Percentiles rank a stretch among this genome's conserved stretches.
phyloP scores from a whole-genome alignment of 805 yeast genomes.

The Saccharomycopsis guyanensis region DNA sequence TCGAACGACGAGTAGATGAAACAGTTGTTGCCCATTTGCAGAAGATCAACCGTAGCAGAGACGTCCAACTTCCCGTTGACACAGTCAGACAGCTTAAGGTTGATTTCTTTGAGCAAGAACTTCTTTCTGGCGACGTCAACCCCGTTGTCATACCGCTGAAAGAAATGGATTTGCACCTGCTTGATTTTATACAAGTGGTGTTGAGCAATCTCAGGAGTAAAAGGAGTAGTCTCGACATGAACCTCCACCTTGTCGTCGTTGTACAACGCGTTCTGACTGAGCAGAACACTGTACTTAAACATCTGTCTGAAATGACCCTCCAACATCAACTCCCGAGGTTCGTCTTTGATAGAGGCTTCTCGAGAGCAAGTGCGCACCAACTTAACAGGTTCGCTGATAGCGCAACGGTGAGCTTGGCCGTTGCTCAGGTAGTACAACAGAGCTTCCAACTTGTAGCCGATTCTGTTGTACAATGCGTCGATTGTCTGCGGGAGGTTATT shows the following conservation, averaged over 20 bases:
- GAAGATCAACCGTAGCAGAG: background rate
- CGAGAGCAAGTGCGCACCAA: background rate
- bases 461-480: background rate
- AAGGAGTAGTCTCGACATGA: background rate
- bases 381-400: constrained; percentile 1
- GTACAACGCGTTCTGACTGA: constrained; percentile 5
- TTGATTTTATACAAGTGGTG: background rate
- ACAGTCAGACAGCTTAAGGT: background rate
- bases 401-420: background rate
- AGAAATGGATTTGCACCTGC: background rate
- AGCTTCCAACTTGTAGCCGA: background rate
- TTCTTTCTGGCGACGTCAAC: background rate
- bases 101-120: background rate
- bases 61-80: background rate
- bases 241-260: constrained; percentile 2
- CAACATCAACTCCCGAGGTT: background rate
- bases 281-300: constrained; percentile 6
- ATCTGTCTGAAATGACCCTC: constrained; percentile 6
- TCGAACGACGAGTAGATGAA: constrained; percentile 5
- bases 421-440: background rate
- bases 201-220: background rate
- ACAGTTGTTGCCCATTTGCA: background rate
- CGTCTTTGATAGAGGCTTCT: constrained; percentile 1
- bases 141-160: constrained; percentile 4
- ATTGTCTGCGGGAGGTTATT: constrained; percentile 8